Evolutionary conservation across 208 protist species (phyloP).

Genomic region (Leishmania arabica): DNA sequence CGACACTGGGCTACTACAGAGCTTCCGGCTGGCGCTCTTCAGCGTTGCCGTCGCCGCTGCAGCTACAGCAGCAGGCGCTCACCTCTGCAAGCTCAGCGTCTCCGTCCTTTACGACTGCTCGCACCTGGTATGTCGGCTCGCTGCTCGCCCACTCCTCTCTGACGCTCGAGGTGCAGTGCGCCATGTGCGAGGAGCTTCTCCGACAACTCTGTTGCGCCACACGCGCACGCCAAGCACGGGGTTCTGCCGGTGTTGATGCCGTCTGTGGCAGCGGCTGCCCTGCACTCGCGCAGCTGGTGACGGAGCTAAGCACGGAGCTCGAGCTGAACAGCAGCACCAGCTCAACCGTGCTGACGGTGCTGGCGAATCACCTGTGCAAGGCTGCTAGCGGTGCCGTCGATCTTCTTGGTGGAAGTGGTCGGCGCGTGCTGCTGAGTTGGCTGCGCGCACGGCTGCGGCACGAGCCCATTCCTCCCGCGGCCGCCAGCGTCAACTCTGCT

Average conservation of each 20-base stretch:
- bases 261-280: neutral
- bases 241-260: neutral
- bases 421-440: slow-evolving; percentile 30
- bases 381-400: slow-evolving; percentile 31
- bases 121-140: slow-evolving; percentile 21
- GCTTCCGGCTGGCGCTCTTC: slow-evolving; percentile 8
- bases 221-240: neutral
- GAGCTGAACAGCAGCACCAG: slow-evolving; percentile 29
- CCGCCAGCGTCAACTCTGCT: neutral
- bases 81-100: neutral
- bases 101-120: neutral
- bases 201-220: slow-evolving; percentile 16
- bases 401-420: slow-evolving; percentile 20
- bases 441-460: slow-evolving; percentile 26
- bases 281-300: slow-evolving; percentile 19
- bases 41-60: neutral
- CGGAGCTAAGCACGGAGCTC: slow-evolving; percentile 22
- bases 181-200: slow-evolving; percentile 38
- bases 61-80: neutral
- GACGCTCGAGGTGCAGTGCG: slow-evolving; percentile 32
- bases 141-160: slow-evolving; percentile 31
- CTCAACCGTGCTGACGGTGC: slow-evolving; percentile 25
- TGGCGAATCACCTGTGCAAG: slow-evolving; percentile 30
- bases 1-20: neutral
- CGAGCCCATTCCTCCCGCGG: slow-evolving; percentile 11